Evolutionary conservation across 2,329 filamentous ascomycete genomes (phyloP).

Genomic region (Aspergillus quadrilineatus): DNA sequence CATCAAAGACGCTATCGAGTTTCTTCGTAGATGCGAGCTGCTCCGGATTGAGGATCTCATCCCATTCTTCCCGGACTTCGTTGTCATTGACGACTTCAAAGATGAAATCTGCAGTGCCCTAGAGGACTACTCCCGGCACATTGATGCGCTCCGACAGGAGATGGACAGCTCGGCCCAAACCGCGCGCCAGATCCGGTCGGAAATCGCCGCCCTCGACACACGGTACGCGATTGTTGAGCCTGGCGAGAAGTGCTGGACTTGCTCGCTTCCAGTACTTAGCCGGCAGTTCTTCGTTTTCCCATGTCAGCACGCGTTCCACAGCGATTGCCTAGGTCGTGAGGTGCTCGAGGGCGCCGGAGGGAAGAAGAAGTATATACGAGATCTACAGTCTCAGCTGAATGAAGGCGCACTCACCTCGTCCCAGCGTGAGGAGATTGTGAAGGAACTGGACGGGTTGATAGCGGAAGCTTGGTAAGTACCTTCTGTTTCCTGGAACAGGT

Average conservation of each 20-base stretch:
- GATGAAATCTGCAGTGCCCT: constrained; percentile 94
- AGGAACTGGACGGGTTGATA: constrained; percentile 87
- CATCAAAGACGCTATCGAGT: constrained; percentile 91
- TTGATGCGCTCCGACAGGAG: constrained; percentile 82
- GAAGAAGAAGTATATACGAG: constrained; percentile 75
- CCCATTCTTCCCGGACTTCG: constrained; percentile 97
- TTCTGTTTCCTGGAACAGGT: background rate
- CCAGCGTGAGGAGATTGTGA: constrained; percentile 77
- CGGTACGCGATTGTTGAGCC: constrained; percentile 96
- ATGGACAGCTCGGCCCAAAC: constrained; percentile 95
- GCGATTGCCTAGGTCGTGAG: constrained; percentile 83
- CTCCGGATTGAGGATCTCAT: constrained; percentile 95
- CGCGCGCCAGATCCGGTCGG: constrained; percentile 83
- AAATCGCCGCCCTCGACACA: constrained; percentile 80
- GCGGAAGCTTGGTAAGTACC: constrained; percentile 76
- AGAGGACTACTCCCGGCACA: constrained; percentile 88
- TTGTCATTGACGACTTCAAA: constrained; percentile 98
- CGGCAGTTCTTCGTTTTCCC: constrained; percentile 98
- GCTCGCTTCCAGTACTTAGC: constrained; percentile 78
- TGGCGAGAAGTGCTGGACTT: constrained; percentile 89
- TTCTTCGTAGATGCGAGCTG: constrained; percentile 85
- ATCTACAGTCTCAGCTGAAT: constrained; percentile 80
- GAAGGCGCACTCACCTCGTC: constrained; percentile 68
- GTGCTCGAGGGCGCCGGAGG: constrained; percentile 80
- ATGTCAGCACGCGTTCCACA: constrained; percentile 96